These are phyloP conservation scores for Phylloporus arenicola DNA, from an alignment of 768 basidiomycete genomes.

Conservation along the genomic window DNA sequence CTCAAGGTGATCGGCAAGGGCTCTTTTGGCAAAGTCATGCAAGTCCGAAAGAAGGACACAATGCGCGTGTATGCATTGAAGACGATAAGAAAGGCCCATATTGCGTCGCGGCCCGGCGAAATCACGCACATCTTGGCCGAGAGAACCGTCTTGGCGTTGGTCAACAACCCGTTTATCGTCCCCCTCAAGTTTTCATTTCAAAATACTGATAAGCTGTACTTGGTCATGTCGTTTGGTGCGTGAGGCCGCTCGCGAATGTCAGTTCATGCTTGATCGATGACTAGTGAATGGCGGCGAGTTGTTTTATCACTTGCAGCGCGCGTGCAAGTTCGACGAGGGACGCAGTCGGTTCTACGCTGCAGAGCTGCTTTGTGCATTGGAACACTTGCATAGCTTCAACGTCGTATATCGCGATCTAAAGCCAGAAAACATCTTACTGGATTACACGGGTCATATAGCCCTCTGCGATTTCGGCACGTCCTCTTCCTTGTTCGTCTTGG, in stretches of 20 bases:
- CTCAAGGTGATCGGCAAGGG: constrained; percentile 98
- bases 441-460: constrained; percentile 97
- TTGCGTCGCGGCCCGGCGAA: constrained; percentile 92
- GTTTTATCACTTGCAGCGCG: constrained; percentile 95
- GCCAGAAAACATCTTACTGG: constrained; percentile 95
- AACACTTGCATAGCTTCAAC: constrained; percentile 96
- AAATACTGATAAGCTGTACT: constrained; percentile 92
- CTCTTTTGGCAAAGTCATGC: constrained; percentile 98
- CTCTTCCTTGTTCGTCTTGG: background rate
- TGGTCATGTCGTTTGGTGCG: constrained; percentile 93
- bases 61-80: constrained; percentile 96
- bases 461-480: constrained; percentile 86
- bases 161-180: constrained; percentile 98
- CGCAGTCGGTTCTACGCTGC: constrained; percentile 96
- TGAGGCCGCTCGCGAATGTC: background rate
- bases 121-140: constrained; percentile 98
- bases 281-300: constrained; percentile 95
- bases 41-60: constrained; percentile 98
- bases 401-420: constrained; percentile 98
- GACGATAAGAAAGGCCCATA: constrained; percentile 97
- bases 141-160: constrained; percentile 91
- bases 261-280: background rate
- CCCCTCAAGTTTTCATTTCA: constrained; percentile 99
- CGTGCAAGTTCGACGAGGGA: constrained; percentile 92
- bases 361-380: constrained; percentile 91